phyloP scores from a whole-genome alignment of 768 basidiomycete species.

The Butyriboletus loyo region DNA sequence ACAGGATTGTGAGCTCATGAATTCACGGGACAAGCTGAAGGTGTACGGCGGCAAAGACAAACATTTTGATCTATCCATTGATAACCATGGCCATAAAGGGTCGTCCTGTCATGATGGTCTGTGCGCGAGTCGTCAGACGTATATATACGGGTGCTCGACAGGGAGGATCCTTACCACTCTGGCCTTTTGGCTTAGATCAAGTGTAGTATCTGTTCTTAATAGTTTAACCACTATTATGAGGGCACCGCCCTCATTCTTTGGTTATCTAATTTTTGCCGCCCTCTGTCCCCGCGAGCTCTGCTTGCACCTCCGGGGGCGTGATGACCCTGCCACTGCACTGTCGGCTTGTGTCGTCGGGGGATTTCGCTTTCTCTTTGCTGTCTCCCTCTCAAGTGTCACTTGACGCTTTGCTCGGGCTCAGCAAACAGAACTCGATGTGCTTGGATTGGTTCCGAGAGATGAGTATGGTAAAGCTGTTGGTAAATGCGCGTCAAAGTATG shows the following conservation, averaged over 20 bases:
- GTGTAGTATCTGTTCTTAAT: constrained; percentile 76
- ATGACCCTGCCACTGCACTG: constrained; percentile 41
- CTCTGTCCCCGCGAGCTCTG: constrained; percentile 34
- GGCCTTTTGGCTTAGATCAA: constrained; percentile 71
- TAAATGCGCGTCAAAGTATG: no score
- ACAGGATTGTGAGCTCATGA: not conserved
- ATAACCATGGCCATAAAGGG: not conserved
- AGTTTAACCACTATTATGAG: constrained; percentile 57
- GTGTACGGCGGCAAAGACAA: not conserved
- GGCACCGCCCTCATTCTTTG: constrained; percentile 51
- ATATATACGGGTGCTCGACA: constrained; percentile 7
- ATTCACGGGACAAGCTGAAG: not conserved
- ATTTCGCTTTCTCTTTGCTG: constrained; percentile 23
- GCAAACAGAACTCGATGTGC: constrained; percentile 14
- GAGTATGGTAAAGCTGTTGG: not conserved
- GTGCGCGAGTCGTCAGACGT: constrained; percentile 9
- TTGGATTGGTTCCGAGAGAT: no score
- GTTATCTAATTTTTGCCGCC: constrained; percentile 45
- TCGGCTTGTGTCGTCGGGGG: constrained; percentile 65
- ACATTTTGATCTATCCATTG: not conserved
- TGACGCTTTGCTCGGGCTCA: not conserved
- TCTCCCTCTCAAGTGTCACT: not conserved
- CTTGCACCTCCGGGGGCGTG: constrained; percentile 40
- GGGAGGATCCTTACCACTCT: constrained; percentile 16
- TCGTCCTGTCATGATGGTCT: constrained; percentile 12